These are phyloP conservation scores for Beauveria medogensis DNA, from an alignment of 2,329 filamentous ascomycete species.

Conservation along the genomic window DNA sequence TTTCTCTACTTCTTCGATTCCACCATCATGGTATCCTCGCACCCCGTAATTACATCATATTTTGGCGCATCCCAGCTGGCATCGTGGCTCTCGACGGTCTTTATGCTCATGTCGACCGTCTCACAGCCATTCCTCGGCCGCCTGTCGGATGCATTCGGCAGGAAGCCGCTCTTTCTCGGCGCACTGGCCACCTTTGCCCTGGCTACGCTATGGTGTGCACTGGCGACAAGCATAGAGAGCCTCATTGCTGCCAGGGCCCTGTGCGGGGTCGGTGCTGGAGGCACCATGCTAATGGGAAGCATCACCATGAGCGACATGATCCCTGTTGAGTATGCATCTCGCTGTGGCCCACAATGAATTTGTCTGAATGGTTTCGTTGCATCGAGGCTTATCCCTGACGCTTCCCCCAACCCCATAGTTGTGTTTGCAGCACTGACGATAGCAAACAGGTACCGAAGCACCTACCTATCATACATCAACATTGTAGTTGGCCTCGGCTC, in stretches of 20 bases:
- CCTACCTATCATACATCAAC: slow-evolving; percentile 66
- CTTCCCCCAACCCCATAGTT: neutral
- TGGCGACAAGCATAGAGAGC: slow-evolving; percentile 56
- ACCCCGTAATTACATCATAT: slow-evolving; percentile 74
- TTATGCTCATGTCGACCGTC: slow-evolving; percentile 66
- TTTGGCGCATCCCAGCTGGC: slow-evolving; percentile 70
- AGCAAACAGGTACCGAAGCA: slow-evolving; percentile 41
- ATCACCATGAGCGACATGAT: slow-evolving; percentile 70
- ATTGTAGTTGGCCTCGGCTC: slow-evolving; percentile 51
- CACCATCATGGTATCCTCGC: slow-evolving; percentile 73
- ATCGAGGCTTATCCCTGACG: neutral
- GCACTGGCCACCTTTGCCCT: slow-evolving; percentile 52
- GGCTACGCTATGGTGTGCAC: slow-evolving; percentile 62
- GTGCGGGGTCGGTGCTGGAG: slow-evolving; percentile 61
- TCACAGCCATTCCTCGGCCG: slow-evolving; percentile 69
- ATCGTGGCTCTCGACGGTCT: slow-evolving; percentile 75
- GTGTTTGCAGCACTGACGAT: neutral
- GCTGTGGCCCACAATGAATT: neutral
- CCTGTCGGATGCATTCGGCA: slow-evolving; percentile 64
- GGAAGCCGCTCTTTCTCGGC: slow-evolving; percentile 57
- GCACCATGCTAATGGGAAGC: slow-evolving; percentile 58
- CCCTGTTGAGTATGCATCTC: slow-evolving; percentile 52
- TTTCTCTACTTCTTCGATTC: slow-evolving; percentile 62
- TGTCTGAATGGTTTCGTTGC: neutral
- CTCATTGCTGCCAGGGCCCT: slow-evolving; percentile 40